Base-by-base conservation (phyloP, 768 basidiomycete species). In the Amanita exitialis region DNA sequence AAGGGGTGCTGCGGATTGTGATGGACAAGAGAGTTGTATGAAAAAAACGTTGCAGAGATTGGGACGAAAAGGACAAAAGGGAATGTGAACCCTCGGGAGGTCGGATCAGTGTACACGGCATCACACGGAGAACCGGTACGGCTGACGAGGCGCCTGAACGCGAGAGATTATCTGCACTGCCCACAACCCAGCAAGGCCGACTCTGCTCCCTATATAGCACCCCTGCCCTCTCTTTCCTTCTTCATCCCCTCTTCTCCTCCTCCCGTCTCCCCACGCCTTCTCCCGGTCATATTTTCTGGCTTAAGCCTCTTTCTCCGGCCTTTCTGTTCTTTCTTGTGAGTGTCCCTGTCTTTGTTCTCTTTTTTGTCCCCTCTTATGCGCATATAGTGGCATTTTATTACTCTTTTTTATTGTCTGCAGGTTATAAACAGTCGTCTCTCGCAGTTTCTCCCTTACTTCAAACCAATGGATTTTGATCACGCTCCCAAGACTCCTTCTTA, bases 391-490 rank as follows among this genome's bases (percentile, higher is more conserved):
- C 34, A 54, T 57, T 60, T 57, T 56, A 59, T 53, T 53, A 49
- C 51, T 61, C 61, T 55, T 60, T n/a, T 61, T 57, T 36, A 43
- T 50, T 49, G 38, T 52, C 47, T 50, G 35, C 55, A 30, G 48
- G 51, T 56, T 49, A 46, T 53, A 52, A 53, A 47, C 52, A 38
- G 50, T 56, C 38, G 28, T 25, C 49, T 43, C 41, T 35, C 35
- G 53, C 63, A 57, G 57, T 63, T 62, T 60, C 65, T 58, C 65
- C 65, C 59, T 64, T 64, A 56, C 62, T 66, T 53, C 62, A 62
- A 66, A 62, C 56, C 63, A 52, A 73, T 76, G 68, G 76, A 76
- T 61, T 77, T 75, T 57, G 75, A 77, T 59, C 62, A 67, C 65
- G 61, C 45, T 9, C 36, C 68, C 62, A 72, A 73, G 66, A 69